Evolutionary conservation across 192 early-diverging fungal genomes (phyloP), one percentile per base, ranked within the genome.

Genomic region (Entomortierella lignicola): DNA sequence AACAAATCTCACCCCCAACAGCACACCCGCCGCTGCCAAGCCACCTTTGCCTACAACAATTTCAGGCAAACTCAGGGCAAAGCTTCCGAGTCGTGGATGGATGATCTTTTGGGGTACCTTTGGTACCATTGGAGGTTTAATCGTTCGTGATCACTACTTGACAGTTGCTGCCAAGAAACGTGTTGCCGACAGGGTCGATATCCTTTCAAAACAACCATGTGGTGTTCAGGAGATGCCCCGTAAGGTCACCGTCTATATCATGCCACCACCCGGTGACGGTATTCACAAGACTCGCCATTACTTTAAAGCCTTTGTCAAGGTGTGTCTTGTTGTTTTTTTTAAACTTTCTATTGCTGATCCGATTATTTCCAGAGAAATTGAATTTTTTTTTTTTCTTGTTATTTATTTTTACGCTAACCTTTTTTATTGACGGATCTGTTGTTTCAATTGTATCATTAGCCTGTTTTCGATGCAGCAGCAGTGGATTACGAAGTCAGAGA

Each of bases 251-350:
- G 77, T 84, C 12, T 84, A 81, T 26, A 60, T 84, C 8, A 77
- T 72, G 17, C 66, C 77, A 12, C 82, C 82, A 23, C 66, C 72
- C 26, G 77, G 82, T 17, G 82, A 84, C 61, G 82, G 77, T 11
- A 77, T 84, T 32, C 69, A 81, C 60, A 84, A 84, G 51, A 77
- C 82, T n/a, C 77, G 79, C 21, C 63, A 77, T 37, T 80, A 84
- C 48, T 84, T 84, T 55, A 71, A 73, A 42, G 64, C 71, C 30
- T 84, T 72, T 60, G 69, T 84, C 58, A 81, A 81, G 79, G 82
- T 84, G 20, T 8, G 20, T 1, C 55, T 30, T 26, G 25, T 41
- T 54, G 51, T 15, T 15, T 55, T 30, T 30, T 55, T 34, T 57
- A 17, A 2, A 20, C 1, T 34, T 20, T 34, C 7, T 57, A 57